Base-by-base conservation (phyloP, 768 basidiomycete genomes). In the Leccinum subtestaceum region DNA sequence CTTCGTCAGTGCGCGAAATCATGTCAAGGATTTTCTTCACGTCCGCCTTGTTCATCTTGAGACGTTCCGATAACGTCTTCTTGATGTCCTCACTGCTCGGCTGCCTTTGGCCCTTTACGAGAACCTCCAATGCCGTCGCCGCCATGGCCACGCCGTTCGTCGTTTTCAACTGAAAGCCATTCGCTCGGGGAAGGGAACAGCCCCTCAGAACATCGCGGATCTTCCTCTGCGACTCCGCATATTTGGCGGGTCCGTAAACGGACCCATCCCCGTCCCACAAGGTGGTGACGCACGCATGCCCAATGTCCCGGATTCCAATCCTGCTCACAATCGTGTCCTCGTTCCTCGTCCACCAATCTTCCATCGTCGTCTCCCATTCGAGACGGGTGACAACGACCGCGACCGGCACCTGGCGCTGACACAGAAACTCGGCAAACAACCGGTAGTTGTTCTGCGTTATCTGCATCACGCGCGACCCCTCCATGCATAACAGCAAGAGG, bases 401-500 rank as follows among this genome's bases (percentile, higher is more conserved):
- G 5, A 73, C 67, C 1, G 77, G 76, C 4, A 78, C 78, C 17
- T 62, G 34, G 27, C 59, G 52, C 12, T 62, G 64, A 57, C 75
- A 78, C 15, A 78, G 65, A n/a, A 75, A 66, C 34, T 78, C 70
- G 43, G 65, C 55, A 59, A 77, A 76, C 12, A 77, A 51, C 31
- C 60, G 57, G 62, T 75, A 78, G 52, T 77, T 78, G 60, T 67
- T 67, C 46, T 64, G 63, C 27, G 66, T 59, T 0, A 66, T 59
- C 15, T 67, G 62, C 19, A 62, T 72, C 58, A 78, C 40, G 2
- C 40, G 67, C 48, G 70, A 58, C 1, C 65, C 73, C 1, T 72
- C 71, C 65, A 78, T 68, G 59, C 70, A 70, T 53, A 70, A 77
- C 1, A 78, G 62, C 7, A 80, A 70, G 13, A 78, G 74, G 56